Evolutionary conservation across 106 monocot genomes (phyloP), one percentile per base, ranked within the genome.

Genomic region (Posidonia australis): DNA sequence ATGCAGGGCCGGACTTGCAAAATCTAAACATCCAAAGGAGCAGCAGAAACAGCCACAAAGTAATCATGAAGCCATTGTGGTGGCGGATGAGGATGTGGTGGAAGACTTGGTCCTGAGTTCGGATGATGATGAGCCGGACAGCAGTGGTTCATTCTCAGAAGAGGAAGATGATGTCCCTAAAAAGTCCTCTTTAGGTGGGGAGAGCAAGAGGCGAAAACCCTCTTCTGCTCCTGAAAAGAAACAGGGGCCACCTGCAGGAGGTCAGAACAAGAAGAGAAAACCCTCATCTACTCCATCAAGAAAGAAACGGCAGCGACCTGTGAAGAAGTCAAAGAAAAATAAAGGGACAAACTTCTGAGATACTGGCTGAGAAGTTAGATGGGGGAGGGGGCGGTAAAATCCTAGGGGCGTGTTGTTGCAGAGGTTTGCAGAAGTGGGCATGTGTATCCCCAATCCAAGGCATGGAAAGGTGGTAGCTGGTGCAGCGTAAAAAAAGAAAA

Each of bases 51-150:
- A 84, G 55, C 70, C 66, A 23, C 21, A 67, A 47, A 54, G 19
- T 25, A 65, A 80, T 32, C 6, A 71, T 9, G 51, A 67, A n/a
- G 16, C 54, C 14, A 63, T 71, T 9, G 31, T 22, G 18, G 84
- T 46, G 5, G 13, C 36, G 2, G 87, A 90, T 21, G 87, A 98
- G 30, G 96, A 98, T 77, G 58, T 87, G 27, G 87, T 98, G 44
- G 90, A 98, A 66, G 96, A 91, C 60, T 71, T 98, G 36, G 75
- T 98, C 25, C 76, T 98, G 16, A 98, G 90, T 70, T 98, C 90
- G 17, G 85, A 85, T 28, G 82, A 82, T 10, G 91, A 87, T 9
- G 77, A 81, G 9, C 51, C 59, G 5, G 65, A 21, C 16, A 77
- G 61, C 29, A 66, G 29, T 18, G 43, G 32, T 10, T 36, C 49